Evolutionary conservation across 176 grass and related monocot species (phyloP).

Genomic region (Luzula sylvatica): DNA sequence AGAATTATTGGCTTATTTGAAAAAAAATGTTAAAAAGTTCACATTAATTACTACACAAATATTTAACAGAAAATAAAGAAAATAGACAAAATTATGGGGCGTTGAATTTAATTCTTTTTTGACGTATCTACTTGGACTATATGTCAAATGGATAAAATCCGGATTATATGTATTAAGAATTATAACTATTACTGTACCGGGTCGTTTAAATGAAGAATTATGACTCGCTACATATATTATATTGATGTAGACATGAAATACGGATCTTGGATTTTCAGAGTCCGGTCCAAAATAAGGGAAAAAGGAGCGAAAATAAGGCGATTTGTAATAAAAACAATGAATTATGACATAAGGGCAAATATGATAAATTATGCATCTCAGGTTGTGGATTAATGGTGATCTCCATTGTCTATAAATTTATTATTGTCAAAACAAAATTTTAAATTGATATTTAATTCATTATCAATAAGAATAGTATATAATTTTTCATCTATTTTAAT

Average conservation of each 20-base stretch:
- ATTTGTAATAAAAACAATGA: not conserved
- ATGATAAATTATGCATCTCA: not conserved
- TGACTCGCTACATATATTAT: not conserved
- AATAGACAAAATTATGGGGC: not conserved
- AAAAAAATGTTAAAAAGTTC: too few relatives aligned
- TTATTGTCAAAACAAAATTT: not conserved
- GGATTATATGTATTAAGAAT: too few relatives aligned
- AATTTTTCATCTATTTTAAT: too few relatives aligned
- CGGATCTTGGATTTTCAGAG: not conserved
- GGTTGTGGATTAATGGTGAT: not conserved
- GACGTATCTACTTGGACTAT: slow-evolving; percentile 8
- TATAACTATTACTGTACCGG: not conserved
- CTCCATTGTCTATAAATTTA: not conserved
- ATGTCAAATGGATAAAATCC: slow-evolving; percentile 14
- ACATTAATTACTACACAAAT: too few relatives aligned
- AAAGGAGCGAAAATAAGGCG: slow-evolving; percentile 5
- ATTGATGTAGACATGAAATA: not conserved
- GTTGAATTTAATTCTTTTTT: not conserved
- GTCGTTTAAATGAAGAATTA: too few relatives aligned
- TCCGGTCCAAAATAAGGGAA: slow-evolving; percentile 1
- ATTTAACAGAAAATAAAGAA: too few relatives aligned
- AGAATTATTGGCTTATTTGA: too few relatives aligned
- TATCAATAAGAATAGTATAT: too few relatives aligned
- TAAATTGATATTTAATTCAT: too few relatives aligned
- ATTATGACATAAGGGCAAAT: not conserved